Conservation (phyloP, 2,329 filamentous ascomycete species). For the Fusarium sambucinum region DNA sequence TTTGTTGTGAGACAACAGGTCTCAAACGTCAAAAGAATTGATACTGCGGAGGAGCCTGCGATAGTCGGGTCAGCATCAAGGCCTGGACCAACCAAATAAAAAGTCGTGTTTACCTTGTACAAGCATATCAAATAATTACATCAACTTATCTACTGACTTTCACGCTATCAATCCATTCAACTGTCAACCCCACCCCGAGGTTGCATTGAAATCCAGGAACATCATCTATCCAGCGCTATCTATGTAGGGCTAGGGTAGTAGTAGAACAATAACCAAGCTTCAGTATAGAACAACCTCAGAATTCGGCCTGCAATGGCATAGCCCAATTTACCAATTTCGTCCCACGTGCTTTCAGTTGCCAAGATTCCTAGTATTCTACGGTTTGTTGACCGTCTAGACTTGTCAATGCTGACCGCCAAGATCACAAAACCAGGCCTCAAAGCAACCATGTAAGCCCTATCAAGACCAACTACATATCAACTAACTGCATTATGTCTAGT, state of each 20-base stretch:
- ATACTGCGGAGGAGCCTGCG: not conserved
- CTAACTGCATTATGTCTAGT: not conserved
- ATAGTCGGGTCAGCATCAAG: not conserved
- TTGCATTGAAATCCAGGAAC: not conserved
- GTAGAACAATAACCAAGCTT: not conserved
- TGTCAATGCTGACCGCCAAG: constrained; percentile 26
- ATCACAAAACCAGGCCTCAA: not conserved
- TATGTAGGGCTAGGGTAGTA: not conserved
- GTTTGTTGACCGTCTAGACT: not conserved
- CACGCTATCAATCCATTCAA: too few relatives aligned
- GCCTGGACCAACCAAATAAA: not conserved
- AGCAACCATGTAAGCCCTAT: constrained; percentile 16
- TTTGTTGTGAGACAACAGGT: not conserved
- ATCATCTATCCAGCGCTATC: not conserved
- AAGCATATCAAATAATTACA: not conserved
- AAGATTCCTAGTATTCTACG: not conserved
- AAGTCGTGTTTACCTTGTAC: not conserved
- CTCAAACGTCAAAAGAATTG: not conserved
- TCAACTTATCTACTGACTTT: not conserved
- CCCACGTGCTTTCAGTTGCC: not conserved
- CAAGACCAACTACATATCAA: not conserved
- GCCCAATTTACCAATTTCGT: not conserved
- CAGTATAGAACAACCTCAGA: not conserved
- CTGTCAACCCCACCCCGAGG: not conserved
- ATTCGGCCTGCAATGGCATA: not conserved